Percentiles rank a stretch among this genome's conserved stretches.
Evolutionary conservation across 495 filamentous ascomycete species (phyloP).

Genomic region (Xylaria bambusicola): DNA sequence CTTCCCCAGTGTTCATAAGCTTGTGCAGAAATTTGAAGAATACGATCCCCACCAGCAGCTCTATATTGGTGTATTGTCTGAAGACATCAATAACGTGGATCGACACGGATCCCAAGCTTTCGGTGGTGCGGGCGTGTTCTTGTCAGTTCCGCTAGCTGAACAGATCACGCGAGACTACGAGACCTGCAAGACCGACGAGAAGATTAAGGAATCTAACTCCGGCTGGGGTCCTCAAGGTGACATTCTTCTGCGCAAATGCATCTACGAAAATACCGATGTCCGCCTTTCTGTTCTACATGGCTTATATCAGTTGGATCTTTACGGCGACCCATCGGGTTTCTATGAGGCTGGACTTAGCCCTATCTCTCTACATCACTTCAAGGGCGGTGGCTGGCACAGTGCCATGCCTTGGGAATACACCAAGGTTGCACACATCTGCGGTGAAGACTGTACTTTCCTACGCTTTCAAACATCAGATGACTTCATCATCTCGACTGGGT

Average conservation of each 20-base stretch:
- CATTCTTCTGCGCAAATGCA: conserved; percentile 67
- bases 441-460: conserved; percentile 64
- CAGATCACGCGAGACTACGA: conserved; percentile 60
- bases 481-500: conserved; percentile 65
- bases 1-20: conserved; percentile 64
- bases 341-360: conserved; percentile 68
- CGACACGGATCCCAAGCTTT: conserved; percentile 71
- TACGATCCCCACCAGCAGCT: conserved; percentile 60
- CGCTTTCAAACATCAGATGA: conserved; percentile 66
- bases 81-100: conserved; percentile 67
- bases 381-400: conserved; percentile 52
- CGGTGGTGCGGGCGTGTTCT: conserved; percentile 72
- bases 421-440: conserved; percentile 63
- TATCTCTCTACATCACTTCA: conserved; percentile 67
- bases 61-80: conserved; percentile 69
- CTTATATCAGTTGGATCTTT: conserved; percentile 68
- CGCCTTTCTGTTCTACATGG: conserved; percentile 62
- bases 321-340: conserved; percentile 65
- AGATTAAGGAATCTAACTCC: conserved; percentile 54
- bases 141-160: conserved; percentile 63
- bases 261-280: conserved; percentile 63
- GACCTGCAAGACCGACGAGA: conserved; percentile 53
- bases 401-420: conserved; percentile 65
- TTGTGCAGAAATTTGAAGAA: conserved; percentile 49
- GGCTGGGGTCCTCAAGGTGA: conserved; percentile 62